Percentiles rank a stretch among this genome's conserved stretches.
Conservation (phyloP, 2,329 filamentous ascomycete genomes). For the Talaromyces sp. region DNA sequence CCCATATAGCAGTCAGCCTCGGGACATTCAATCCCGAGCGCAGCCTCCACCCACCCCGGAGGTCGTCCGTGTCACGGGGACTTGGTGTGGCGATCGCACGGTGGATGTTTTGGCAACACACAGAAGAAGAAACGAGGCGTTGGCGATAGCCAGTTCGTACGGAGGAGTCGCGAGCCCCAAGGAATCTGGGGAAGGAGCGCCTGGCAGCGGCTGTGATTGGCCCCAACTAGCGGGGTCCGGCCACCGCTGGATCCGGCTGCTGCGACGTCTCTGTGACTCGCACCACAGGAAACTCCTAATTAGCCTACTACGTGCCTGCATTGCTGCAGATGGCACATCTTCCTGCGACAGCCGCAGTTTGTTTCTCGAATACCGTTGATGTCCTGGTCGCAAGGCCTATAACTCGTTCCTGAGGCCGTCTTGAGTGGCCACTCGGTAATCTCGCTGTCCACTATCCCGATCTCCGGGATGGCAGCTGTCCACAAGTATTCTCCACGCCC, state of each 20-base stretch:
- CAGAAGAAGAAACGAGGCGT: too few relatives aligned
- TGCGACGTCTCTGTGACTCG: background rate
- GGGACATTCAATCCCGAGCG: slow-evolving; percentile 7
- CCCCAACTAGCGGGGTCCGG: background rate
- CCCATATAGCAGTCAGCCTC: background rate
- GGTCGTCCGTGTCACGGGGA: background rate
- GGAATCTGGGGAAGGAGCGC: slow-evolving; percentile 5
- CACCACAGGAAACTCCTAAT: background rate
- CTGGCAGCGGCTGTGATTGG: slow-evolving; percentile 1
- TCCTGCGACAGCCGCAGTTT: background rate
- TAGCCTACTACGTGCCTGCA: too few relatives aligned
- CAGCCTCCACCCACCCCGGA: background rate
- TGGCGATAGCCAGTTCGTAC: background rate
- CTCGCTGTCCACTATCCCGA: background rate
- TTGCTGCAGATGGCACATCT: background rate
- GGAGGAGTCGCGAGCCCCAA: background rate
- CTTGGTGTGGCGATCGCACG: background rate
- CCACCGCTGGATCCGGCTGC: background rate
- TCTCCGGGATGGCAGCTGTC: slow-evolving; percentile 19
- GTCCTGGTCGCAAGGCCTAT: background rate
- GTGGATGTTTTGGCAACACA: background rate
- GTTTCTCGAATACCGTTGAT: background rate
- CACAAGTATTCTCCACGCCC: slow-evolving; percentile 18
- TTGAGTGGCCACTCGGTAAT: background rate
- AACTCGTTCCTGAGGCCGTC: slow-evolving; percentile 17